Evolutionary conservation across 495 filamentous ascomycete genomes (phyloP).

Genomic region (Elaphomyces granulatus): DNA sequence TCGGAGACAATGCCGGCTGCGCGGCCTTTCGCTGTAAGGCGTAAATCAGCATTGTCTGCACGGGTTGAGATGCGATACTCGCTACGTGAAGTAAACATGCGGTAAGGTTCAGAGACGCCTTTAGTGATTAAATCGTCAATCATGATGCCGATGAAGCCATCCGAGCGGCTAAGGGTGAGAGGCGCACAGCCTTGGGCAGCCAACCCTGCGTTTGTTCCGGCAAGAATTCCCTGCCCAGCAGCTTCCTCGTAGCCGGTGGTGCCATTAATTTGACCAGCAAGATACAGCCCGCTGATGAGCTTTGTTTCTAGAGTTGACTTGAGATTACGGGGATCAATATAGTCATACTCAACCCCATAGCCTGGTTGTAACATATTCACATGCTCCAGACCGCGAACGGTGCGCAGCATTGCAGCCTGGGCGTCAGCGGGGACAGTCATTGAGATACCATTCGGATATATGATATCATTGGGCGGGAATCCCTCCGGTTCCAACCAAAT

Average conservation of each 20-base stretch:
- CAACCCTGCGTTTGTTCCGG: constrained; percentile 85
- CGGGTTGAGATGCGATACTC: constrained; percentile 89
- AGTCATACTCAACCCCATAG: constrained; percentile 98
- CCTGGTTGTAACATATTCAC: constrained; percentile 90
- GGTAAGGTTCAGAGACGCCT: constrained; percentile 90
- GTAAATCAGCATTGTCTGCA: constrained; percentile 83
- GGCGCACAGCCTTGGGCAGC: constrained; percentile 48
- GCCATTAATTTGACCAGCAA: constrained; percentile 96
- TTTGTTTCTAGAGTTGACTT: constrained; percentile 87
- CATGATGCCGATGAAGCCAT: constrained; percentile 97
- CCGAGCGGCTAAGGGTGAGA: constrained; percentile 60
- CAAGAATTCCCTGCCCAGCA: constrained; percentile 82
- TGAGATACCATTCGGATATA: constrained; percentile 94
- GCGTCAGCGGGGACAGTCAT: constrained; percentile 87
- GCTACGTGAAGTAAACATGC: constrained; percentile 95
- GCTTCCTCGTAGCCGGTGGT: constrained; percentile 98
- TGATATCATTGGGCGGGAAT: constrained; percentile 66
- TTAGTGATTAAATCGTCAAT: constrained; percentile 97
- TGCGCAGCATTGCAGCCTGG: constrained; percentile 71
- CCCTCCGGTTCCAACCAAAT: constrained; percentile 97
- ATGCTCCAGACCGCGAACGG: constrained; percentile 74
- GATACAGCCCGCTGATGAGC: constrained; percentile 71
- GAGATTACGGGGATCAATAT: constrained; percentile 84
- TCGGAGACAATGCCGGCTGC: constrained; percentile 65
- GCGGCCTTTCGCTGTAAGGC: constrained; percentile 68